Evolutionary conservation across 176 grass and related monocot species (phyloP).

Genomic region (Echinochloa phyllopogon): DNA sequence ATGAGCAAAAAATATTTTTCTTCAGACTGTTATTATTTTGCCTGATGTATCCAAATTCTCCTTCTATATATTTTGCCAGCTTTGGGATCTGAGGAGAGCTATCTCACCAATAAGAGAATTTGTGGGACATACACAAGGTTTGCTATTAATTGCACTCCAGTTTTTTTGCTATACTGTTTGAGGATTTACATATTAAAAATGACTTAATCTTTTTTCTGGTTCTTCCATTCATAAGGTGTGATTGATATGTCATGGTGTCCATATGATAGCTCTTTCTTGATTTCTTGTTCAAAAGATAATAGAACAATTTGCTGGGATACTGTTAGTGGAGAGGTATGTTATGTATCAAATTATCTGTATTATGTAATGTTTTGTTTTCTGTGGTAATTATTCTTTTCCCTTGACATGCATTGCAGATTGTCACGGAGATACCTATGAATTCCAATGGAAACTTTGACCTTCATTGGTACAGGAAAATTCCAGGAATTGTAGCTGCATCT

Average conservation of each 20-base stretch:
- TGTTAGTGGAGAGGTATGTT: slow-evolving; percentile 83
- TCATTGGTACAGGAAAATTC: slow-evolving; percentile 95
- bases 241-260: slow-evolving; percentile 99
- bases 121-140: slow-evolving; percentile 93
- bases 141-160: not conserved
- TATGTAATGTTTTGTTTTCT: not conserved
- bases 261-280: slow-evolving; percentile 97
- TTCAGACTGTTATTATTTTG: no score
- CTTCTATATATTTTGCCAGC: slow-evolving; percentile 54
- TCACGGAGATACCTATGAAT: slow-evolving; percentile 80
- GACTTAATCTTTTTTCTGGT: not conserved
- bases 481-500: slow-evolving; percentile 86
- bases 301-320: slow-evolving; percentile 99
- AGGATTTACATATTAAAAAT: slow-evolving; percentile 7
- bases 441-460: slow-evolving; percentile 88
- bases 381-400: no score
- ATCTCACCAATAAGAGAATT: slow-evolving; percentile 95
- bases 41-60: not conserved
- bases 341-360: not conserved
- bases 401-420: slow-evolving; percentile 55
- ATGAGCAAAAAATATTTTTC: no score
- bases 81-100: slow-evolving; percentile 98
- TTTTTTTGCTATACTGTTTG: slow-evolving; percentile 25
- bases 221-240: slow-evolving; percentile 66
- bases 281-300: slow-evolving; percentile 97